phyloP scores from a whole-genome alignment of 345 rosid species.

The Eucalyptus urophylla region DNA sequence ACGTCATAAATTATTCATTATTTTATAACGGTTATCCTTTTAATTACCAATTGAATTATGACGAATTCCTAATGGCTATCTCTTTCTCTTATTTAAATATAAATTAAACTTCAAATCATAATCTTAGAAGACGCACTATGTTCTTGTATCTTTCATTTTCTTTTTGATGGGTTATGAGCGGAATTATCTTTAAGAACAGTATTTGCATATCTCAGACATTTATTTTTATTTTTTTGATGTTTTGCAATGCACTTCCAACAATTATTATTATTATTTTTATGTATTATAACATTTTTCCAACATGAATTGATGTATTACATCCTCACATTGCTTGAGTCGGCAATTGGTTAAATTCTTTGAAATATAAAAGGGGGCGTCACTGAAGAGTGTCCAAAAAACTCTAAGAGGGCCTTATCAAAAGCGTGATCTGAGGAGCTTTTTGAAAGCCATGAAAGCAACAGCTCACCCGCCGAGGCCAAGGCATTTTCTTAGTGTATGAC shows the following conservation, averaged over 20 bases:
- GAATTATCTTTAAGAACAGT: fast-evolving
- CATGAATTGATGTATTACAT: neutral
- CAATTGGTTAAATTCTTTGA: neutral
- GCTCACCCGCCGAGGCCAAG: neutral
- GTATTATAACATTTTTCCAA: too few relatives aligned
- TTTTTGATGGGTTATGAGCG: too few relatives aligned
- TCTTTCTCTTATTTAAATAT: too few relatives aligned
- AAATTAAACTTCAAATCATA: too few relatives aligned
- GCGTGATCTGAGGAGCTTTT: neutral
- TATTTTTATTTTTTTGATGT: too few relatives aligned
- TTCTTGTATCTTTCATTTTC: too few relatives aligned
- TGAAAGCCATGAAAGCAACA: neutral
- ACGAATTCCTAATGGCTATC: fast-evolving
- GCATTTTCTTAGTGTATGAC: neutral
- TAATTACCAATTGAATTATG: too few relatives aligned
- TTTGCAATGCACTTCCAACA: neutral
- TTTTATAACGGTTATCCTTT: too few relatives aligned
- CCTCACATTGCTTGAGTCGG: neutral
- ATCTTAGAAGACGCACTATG: too few relatives aligned
- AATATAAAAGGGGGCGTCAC: neutral
- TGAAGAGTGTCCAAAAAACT: neutral
- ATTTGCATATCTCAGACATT: fast-evolving
- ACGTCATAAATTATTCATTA: too few relatives aligned
- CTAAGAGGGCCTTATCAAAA: neutral
- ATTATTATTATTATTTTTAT: too few relatives aligned